These are phyloP conservation scores for Leishmania gerbilli DNA, from an alignment of 208 protist genomes.

Conservation along the genomic window DNA sequence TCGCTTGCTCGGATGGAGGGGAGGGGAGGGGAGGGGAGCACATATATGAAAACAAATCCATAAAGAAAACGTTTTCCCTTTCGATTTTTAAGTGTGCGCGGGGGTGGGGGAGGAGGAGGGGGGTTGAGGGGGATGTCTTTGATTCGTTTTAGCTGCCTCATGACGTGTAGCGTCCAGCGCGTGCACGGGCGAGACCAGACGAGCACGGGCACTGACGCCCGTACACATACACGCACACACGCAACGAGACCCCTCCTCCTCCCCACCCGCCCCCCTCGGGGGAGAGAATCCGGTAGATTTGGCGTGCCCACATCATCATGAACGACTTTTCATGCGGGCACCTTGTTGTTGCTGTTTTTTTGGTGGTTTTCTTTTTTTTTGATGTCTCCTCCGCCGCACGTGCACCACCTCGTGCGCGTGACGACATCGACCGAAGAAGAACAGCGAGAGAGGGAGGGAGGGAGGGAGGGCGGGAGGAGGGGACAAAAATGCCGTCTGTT, in stretches of 20 bases:
- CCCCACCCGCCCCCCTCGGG: no score
- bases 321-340: not conserved
- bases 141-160: not conserved
- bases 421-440: not conserved
- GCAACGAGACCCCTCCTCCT: no score
- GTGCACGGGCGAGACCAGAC: not conserved
- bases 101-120: no score
- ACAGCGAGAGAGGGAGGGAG: not conserved
- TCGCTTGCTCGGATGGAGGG: not conserved
- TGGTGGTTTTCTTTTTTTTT: not conserved
- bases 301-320: not conserved
- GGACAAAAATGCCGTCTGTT: no score
- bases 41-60: no score
- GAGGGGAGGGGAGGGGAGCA: not conserved
- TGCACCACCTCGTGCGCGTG: not conserved
- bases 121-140: not conserved
- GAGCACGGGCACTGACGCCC: not conserved
- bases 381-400: not conserved
- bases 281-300: not conserved
- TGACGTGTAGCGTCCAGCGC: not conserved
- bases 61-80: no score
- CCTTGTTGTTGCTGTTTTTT: not conserved
- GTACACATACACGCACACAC: not conserved
- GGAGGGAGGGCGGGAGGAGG: no score
- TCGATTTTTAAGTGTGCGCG: no score